These are phyloP conservation scores for Xerocomellus dryophilus DNA, from an alignment of 768 basidiomycete species.

Conservation along the genomic window DNA sequence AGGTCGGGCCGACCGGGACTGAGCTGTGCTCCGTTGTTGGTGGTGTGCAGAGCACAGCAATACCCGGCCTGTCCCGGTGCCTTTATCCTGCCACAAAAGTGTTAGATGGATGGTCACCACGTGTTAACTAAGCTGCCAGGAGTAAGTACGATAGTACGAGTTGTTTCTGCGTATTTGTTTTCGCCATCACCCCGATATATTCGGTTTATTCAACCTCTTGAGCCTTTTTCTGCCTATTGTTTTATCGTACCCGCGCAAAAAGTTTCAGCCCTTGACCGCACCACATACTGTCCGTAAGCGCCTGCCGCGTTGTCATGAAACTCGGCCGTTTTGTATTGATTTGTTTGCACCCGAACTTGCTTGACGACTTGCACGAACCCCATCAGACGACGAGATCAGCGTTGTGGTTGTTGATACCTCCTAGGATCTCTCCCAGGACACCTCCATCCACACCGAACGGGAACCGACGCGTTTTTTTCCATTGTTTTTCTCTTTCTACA, in stretches of 20 bases:
- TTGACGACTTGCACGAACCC: slow-evolving; percentile 27
- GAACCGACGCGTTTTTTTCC: slow-evolving; percentile 5
- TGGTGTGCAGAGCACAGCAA: too few species aligned
- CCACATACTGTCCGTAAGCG: slow-evolving; percentile 23
- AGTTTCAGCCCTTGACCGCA: not conserved
- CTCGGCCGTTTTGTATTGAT: slow-evolving; percentile 29
- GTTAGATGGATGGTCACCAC: too few species aligned
- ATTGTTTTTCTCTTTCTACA: not conserved
- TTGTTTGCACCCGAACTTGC: slow-evolving; percentile 30
- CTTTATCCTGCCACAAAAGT: not conserved
- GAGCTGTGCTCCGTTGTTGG: not conserved
- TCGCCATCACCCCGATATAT: not conserved
- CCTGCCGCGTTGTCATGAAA: slow-evolving; percentile 18
- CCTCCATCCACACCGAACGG: not conserved
- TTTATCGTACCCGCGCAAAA: not conserved
- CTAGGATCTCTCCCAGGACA: slow-evolving; percentile 15
- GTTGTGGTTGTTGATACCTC: slow-evolving; percentile 18
- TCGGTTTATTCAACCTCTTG: not conserved
- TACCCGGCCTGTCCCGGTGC: too few species aligned
- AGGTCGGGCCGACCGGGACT: not conserved
- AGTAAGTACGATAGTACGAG: not conserved
- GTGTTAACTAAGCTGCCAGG: slow-evolving; percentile 6
- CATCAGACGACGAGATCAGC: slow-evolving; percentile 20
- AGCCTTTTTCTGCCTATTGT: not conserved
- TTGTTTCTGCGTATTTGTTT: not conserved